A percentile compares a stretch with the other conserved stretches of the same genome.
phyloP scores from a whole-genome alignment of 306 rosid species.

The Inga leiocalycina region DNA sequence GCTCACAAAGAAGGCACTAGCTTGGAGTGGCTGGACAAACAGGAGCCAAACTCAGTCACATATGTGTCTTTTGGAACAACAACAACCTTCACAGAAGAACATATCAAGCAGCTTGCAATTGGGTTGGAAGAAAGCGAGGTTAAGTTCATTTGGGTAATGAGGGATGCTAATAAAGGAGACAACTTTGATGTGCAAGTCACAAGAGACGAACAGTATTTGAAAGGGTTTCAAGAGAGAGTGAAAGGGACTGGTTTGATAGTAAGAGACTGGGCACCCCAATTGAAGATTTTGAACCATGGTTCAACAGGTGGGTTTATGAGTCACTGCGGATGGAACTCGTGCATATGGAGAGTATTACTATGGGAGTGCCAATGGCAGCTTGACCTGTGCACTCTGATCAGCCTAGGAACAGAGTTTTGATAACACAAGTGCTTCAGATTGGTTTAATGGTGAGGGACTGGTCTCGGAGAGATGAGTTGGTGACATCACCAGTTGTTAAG shows the following conservation, averaged over 20 bases:
- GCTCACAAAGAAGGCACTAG: background rate
- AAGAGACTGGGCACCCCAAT: conserved; percentile 7
- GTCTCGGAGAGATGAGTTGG: background rate
- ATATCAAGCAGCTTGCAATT: background rate
- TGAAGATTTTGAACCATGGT: background rate
- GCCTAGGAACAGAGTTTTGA: background rate
- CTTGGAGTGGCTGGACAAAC: conserved; percentile 4
- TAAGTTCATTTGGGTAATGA: background rate
- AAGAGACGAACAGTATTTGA: background rate
- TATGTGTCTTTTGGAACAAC: conserved; percentile 10
- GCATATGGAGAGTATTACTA: background rate
- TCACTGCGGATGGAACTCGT: conserved; percentile 7
- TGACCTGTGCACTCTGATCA: background rate
- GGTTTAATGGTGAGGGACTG: background rate
- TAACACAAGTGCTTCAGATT: background rate
- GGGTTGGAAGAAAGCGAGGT: conserved; percentile 6
- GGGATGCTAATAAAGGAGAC: background rate
- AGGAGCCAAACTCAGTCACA: background rate
- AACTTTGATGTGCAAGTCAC: background rate
- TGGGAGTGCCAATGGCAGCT: background rate
- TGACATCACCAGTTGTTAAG: background rate
- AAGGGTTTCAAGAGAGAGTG: conserved; percentile 7
- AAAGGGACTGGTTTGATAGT: background rate
- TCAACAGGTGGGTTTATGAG: conserved; percentile 3
- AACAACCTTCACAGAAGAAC: background rate